A percentile compares a stretch with the other conserved stretches of the same genome.
phyloP scores from a whole-genome alignment of 129 eudicot species.

The Tagetes patula region DNA sequence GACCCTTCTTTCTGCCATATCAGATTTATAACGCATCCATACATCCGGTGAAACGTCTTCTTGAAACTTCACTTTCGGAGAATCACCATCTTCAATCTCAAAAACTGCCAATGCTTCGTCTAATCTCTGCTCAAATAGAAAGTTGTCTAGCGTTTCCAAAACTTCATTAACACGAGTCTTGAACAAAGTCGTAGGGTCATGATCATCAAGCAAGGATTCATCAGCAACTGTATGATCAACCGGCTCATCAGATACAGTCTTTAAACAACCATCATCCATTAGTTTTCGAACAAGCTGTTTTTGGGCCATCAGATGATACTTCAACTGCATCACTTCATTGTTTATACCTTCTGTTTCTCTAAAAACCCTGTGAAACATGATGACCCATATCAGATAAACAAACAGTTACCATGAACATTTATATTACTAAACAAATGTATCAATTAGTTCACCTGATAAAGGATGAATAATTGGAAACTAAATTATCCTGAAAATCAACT shows the following conservation, averaged over 20 bases:
- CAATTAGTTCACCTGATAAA: conserved; percentile 51
- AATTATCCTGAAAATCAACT: conserved; percentile 64
- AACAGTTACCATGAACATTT: not conserved
- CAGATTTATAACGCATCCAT: conserved; percentile 50
- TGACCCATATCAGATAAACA: conserved; percentile 3
- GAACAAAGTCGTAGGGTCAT: conserved; percentile 36
- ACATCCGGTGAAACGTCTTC: conserved; percentile 37
- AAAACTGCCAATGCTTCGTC: conserved; percentile 60
- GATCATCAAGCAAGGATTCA: conserved; percentile 28
- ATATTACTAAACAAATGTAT: conserved; percentile 10
- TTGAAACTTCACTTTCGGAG: conserved; percentile 41
- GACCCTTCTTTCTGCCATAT: conserved; percentile 57
- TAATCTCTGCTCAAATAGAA: conserved; percentile 58
- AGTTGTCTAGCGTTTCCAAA: conserved; percentile 56
- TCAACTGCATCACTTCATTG: conserved; percentile 52
- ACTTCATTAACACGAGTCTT: conserved; percentile 44
- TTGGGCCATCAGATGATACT: conserved; percentile 54
- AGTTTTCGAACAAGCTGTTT: conserved; percentile 48
- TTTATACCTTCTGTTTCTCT: conserved; percentile 56
- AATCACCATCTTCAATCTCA: conserved; percentile 53
- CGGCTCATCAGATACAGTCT: conserved; percentile 35
- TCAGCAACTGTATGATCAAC: conserved; percentile 29
- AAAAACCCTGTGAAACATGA: conserved; percentile 51
- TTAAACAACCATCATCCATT: conserved; percentile 27
- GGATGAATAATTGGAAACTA: conserved; percentile 54